A percentile compares a stretch with the other conserved stretches of the same genome.
phyloP scores from a whole-genome alignment of 768 basidiomycete genomes.

The Boletus bicolor region DNA sequence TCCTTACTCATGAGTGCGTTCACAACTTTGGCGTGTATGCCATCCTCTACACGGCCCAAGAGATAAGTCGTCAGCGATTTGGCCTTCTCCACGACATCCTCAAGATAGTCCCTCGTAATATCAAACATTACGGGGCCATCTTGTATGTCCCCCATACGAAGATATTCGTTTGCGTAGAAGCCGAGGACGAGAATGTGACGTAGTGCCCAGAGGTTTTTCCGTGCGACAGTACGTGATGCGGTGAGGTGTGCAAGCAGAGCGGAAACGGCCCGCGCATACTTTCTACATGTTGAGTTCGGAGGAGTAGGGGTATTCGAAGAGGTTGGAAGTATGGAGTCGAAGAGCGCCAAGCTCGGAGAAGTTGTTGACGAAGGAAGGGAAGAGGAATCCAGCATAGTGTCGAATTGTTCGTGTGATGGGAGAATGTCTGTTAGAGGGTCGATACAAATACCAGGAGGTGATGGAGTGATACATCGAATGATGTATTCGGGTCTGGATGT shows the following conservation, averaged over 20 bases:
- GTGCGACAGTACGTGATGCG: conserved; percentile 59
- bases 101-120: conserved; percentile 26
- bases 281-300: conserved; percentile 10
- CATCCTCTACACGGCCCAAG: conserved; percentile 44
- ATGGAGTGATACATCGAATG: conserved; percentile 34
- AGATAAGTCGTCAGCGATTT: conserved; percentile 63
- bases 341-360: conserved; percentile 54
- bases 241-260: conserved; percentile 55
- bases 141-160: conserved; percentile 46
- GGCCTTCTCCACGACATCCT: conserved; percentile 40
- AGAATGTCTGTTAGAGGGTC: conserved; percentile 50
- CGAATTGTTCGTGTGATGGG: conserved; percentile 45
- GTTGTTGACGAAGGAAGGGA: conserved; percentile 44
- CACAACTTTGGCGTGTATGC: conserved; percentile 48
- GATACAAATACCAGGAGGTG: conserved; percentile 36
- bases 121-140: conserved; percentile 46
- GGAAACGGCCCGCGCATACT: conserved; percentile 60
- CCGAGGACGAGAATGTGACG: conserved; percentile 65
- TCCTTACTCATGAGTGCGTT: conserved; percentile 32
- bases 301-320: conserved; percentile 21
- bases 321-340: conserved; percentile 59
- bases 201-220: conserved; percentile 60
- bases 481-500: conserved; percentile 45
- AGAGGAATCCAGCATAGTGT: conserved; percentile 40
- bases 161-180: conserved; percentile 59